These are phyloP conservation scores for Kurtzmaniella quercitrusa DNA, from an alignment of 1,139 yeast species.

Conservation along the genomic window DNA sequence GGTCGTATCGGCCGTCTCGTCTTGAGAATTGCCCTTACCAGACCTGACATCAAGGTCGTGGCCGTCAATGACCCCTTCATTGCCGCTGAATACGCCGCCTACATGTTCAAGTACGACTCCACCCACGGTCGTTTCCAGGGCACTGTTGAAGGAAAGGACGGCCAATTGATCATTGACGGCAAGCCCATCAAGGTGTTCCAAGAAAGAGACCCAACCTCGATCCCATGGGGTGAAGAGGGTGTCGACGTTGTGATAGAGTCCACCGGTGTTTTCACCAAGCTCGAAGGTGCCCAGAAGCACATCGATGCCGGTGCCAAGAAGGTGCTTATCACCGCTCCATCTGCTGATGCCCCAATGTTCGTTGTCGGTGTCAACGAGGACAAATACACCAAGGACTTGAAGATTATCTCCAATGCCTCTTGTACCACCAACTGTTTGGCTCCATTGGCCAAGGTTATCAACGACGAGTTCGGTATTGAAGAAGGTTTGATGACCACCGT, in stretches of 20 bases:
- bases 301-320: constrained; percentile 76
- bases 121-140: constrained; percentile 70
- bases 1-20: constrained; percentile 80
- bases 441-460: constrained; percentile 71
- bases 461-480: constrained; percentile 66
- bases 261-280: constrained; percentile 74
- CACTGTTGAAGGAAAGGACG: constrained; percentile 49
- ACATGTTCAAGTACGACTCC: constrained; percentile 78
- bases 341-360: constrained; percentile 76
- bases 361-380: constrained; percentile 72
- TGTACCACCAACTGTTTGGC: constrained; percentile 83
- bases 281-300: constrained; percentile 67
- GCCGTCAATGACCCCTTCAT: constrained; percentile 77
- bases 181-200: constrained; percentile 56
- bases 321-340: constrained; percentile 77
- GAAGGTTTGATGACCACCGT: constrained; percentile 82
- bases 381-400: constrained; percentile 57
- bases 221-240: constrained; percentile 69
- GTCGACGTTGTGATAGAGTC: constrained; percentile 73
- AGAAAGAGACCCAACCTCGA: constrained; percentile 65
- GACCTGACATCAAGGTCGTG: constrained; percentile 62
- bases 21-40: constrained; percentile 60
- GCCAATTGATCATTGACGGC: constrained; percentile 53
- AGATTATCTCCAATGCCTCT: constrained; percentile 70
- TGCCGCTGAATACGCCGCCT: constrained; percentile 68